phyloP scores from a whole-genome alignment of 2,329 filamentous ascomycete species.

The Fusarium tjaetaba region DNA sequence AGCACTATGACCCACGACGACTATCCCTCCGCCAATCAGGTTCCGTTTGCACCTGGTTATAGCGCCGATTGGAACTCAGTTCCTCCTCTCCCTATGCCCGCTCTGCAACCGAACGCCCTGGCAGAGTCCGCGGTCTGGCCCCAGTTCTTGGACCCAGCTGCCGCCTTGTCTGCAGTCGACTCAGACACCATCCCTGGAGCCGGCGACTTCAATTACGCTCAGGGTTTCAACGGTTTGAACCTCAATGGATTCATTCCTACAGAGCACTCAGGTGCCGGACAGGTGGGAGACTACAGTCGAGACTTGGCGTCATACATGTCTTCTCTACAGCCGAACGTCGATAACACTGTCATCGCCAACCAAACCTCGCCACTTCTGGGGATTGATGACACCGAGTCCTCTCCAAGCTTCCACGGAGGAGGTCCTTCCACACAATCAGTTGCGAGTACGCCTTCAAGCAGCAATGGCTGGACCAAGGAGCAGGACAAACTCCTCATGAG shows the following conservation, averaged over 20 bases:
- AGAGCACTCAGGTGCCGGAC: background rate
- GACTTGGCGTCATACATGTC: background rate
- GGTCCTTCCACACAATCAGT: fast-evolving
- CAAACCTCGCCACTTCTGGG: no score
- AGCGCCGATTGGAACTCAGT: background rate
- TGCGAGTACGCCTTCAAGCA: no score
- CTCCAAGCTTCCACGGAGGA: background rate
- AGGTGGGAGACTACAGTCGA: fast-evolving
- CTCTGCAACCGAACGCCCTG: background rate
- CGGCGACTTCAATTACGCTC: background rate
- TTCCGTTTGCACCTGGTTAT: background rate
- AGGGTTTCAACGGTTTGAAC: background rate
- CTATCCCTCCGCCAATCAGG: background rate
- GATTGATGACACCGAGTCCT: no score
- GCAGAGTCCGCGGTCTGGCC: background rate
- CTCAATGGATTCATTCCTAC: fast-evolving
- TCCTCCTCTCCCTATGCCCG: fast-evolving
- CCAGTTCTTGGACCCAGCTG: background rate
- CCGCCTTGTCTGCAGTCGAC: background rate
- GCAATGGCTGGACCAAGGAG: background rate
- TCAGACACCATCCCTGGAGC: background rate
- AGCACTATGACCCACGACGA: background rate
- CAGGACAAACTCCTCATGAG: background rate
- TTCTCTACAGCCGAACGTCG: no score
- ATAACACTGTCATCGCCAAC: no score